A percentile compares a stretch with the other conserved stretches of the same genome.
These are phyloP conservation scores for Mucor racemosus DNA, from an alignment of 371 early-diverging fungal genomes.

Conservation along the genomic window DNA sequence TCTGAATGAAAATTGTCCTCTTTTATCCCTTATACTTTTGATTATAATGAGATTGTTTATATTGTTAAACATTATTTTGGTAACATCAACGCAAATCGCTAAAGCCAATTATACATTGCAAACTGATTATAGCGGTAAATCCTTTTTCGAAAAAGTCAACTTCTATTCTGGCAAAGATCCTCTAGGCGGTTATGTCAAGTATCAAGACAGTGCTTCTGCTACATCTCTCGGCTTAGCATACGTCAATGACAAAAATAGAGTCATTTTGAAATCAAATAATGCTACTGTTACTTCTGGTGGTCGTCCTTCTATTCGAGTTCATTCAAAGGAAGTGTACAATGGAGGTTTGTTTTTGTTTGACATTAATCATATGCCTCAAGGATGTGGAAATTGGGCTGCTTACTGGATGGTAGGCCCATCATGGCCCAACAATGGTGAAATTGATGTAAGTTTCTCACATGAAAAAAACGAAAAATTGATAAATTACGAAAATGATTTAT, in stretches of 20 bases:
- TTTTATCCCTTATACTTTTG: not conserved
- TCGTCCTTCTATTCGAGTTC: conserved; percentile 31
- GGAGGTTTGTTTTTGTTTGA: conserved; percentile 41
- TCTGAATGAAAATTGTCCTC: not conserved
- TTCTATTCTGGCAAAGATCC: conserved; percentile 48
- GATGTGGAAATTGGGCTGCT: conserved; percentile 48
- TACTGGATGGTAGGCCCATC: conserved; percentile 41
- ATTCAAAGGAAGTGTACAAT: conserved; percentile 17
- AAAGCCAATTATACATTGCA: not conserved
- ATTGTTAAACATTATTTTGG: not conserved
- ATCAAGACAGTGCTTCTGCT: conserved; percentile 36
- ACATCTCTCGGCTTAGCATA: conserved; percentile 9
- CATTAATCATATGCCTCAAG: conserved; percentile 40
- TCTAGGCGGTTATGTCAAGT: conserved; percentile 51
- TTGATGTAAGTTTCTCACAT: conserved; percentile 22
- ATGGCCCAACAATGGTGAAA: conserved; percentile 45
- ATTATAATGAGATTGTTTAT: too few relatives aligned
- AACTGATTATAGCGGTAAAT: not conserved
- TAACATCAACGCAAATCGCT: not conserved
- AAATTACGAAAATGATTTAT: too few relatives aligned
- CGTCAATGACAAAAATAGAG: conserved; percentile 9
- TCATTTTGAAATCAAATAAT: conserved; percentile 23
- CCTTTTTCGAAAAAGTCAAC: conserved; percentile 39
- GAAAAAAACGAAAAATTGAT: too few relatives aligned
- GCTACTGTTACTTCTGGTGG: conserved; percentile 22